Evolutionary conservation across 768 basidiomycete species (phyloP).

Genomic region (Rhizopogon vinicolor): DNA sequence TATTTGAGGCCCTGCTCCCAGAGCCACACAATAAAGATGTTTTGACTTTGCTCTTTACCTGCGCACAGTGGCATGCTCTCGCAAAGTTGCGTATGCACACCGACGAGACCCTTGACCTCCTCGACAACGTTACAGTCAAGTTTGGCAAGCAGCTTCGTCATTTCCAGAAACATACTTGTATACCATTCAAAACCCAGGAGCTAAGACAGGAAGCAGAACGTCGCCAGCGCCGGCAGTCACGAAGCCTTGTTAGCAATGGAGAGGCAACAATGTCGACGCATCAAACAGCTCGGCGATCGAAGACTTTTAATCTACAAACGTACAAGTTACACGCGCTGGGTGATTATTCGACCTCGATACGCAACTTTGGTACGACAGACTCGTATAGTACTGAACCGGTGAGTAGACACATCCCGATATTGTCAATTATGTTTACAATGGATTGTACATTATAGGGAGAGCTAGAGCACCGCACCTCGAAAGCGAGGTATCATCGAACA

Average conservation of each 20-base stretch:
- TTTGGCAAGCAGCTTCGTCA: slow-evolving; percentile 17
- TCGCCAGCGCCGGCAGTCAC: not conserved
- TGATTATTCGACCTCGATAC: slow-evolving; percentile 22
- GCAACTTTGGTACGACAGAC: slow-evolving; percentile 28
- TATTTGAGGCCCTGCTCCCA: slow-evolving; percentile 5
- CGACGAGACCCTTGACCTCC: slow-evolving; percentile 9
- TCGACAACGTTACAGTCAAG: slow-evolving; percentile 7
- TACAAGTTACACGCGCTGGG: slow-evolving; percentile 31
- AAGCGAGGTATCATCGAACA: slow-evolving; percentile 6
- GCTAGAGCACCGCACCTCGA: slow-evolving; percentile 8
- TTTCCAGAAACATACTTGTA: slow-evolving; percentile 17
- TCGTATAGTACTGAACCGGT: slow-evolving; percentile 29
- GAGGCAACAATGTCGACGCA: not conserved
- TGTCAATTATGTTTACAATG: not conserved
- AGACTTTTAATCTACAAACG: slow-evolving; percentile 23
- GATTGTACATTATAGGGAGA: slow-evolving; percentile 6
- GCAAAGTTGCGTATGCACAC: slow-evolving; percentile 30
- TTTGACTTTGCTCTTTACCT: slow-evolving; percentile 11
- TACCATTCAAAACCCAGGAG: slow-evolving; percentile 17
- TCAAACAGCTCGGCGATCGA: not conserved
- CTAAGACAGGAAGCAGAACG: slow-evolving; percentile 1
- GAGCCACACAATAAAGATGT: slow-evolving; percentile 6
- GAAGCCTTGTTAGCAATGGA: not conserved
- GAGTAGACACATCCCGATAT: slow-evolving; percentile 1
- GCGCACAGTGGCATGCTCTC: slow-evolving; percentile 12